Conservation (phyloP, 192 early-diverging fungal species). For the Podila horticola region DNA sequence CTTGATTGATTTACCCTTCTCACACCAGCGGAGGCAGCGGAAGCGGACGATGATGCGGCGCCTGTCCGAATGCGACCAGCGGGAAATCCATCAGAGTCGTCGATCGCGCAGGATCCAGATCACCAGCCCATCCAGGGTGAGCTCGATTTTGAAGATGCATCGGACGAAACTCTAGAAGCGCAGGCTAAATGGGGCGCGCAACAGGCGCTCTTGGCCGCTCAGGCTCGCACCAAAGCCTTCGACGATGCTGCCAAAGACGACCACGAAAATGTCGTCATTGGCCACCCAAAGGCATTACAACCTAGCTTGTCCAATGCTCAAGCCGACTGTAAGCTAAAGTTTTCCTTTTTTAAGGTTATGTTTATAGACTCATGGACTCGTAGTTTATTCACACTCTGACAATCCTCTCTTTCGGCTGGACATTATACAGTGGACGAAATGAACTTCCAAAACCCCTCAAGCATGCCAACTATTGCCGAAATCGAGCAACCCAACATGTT, state of each 20-base stretch:
- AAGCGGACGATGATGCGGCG: conserved; percentile 30
- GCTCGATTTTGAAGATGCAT: conserved; percentile 58
- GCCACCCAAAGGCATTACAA: conserved; percentile 8
- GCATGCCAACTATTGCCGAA: conserved; percentile 74
- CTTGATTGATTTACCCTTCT: background rate
- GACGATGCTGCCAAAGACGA: conserved; percentile 62
- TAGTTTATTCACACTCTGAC: background rate
- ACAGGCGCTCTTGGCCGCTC: conserved; percentile 78
- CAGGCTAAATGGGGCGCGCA: conserved; percentile 81
- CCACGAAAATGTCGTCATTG: conserved; percentile 19
- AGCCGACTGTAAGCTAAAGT: conserved; percentile 54
- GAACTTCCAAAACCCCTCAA: conserved; percentile 88
- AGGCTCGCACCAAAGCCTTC: conserved; percentile 73
- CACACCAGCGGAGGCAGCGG: conserved; percentile 29
- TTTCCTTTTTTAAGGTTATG: background rate
- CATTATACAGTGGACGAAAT: conserved; percentile 72
- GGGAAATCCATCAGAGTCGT: conserved; percentile 3
- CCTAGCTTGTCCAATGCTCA: conserved; percentile 52
- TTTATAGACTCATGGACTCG: background rate
- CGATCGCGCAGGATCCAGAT: conserved; percentile 42
- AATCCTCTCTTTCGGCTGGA: background rate
- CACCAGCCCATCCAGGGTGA: conserved; percentile 44
- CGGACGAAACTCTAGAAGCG: conserved; percentile 73
- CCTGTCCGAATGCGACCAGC: conserved; percentile 31
- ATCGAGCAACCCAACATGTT: conserved; percentile 88